Percentiles rank a stretch among this genome's conserved stretches.
Evolutionary conservation across 192 early-diverging fungal genomes (phyloP).

Genomic region (Glomus cerebriforme): DNA sequence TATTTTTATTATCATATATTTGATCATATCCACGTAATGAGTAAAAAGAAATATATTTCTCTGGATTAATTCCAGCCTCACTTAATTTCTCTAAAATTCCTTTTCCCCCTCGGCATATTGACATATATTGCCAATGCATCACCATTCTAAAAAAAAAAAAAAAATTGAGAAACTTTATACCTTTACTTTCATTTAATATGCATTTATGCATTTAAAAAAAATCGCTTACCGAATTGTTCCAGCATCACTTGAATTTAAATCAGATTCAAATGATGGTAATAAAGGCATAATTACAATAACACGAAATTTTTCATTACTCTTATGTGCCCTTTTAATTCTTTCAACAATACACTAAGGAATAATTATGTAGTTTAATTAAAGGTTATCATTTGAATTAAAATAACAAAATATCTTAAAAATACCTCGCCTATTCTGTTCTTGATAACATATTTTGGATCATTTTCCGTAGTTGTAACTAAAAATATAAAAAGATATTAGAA

Average conservation of each 20-base stretch:
- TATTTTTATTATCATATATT: conserved; percentile 46
- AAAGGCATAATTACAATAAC: conserved; percentile 81
- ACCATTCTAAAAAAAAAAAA: conserved; percentile 51
- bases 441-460: conserved; percentile 45
- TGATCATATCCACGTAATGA: conserved; percentile 76
- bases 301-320: conserved; percentile 65
- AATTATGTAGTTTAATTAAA: conserved; percentile 29
- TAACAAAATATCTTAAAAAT: neutral
- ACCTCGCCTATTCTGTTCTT: conserved; percentile 62
- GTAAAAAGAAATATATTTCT: conserved; percentile 72
- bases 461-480: conserved; percentile 38
- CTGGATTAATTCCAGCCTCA: conserved; percentile 57
- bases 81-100: conserved; percentile 64
- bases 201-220: neutral
- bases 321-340: conserved; percentile 74
- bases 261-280: conserved; percentile 83
- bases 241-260: conserved; percentile 71
- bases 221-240: conserved; percentile 57
- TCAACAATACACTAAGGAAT: conserved; percentile 65
- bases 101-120: conserved; percentile 74
- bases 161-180: neutral
- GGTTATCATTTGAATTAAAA: conserved; percentile 25
- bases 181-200: neutral
- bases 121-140: conserved; percentile 80
- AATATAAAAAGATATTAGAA: neutral